These are phyloP conservation scores for Beauveria bassiana DNA, from an alignment of 2,329 filamentous ascomycete genomes.

Conservation along the genomic window DNA sequence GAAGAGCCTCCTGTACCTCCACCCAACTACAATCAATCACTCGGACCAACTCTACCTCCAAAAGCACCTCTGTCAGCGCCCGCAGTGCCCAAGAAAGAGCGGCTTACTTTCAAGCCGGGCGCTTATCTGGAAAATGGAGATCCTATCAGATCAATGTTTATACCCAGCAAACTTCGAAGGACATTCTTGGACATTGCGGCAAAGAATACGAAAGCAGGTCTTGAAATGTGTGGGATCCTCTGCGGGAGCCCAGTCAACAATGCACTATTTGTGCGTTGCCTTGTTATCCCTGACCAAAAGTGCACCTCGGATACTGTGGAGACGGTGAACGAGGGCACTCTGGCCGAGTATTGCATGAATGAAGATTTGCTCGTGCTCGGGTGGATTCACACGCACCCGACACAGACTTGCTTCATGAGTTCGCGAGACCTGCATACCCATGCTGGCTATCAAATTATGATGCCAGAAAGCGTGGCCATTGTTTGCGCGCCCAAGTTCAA, in stretches of 20 bases:
- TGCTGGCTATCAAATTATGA: conserved; percentile 89
- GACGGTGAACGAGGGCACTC: conserved; percentile 73
- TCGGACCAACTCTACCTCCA: not conserved
- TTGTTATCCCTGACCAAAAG: conserved; percentile 86
- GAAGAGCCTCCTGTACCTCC: conserved; percentile 8
- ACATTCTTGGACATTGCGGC: conserved; percentile 68
- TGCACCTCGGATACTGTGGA: conserved; percentile 92
- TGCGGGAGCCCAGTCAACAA: conserved; percentile 89
- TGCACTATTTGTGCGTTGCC: conserved; percentile 79
- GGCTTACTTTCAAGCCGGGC: conserved; percentile 63
- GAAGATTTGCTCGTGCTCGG: conserved; percentile 81
- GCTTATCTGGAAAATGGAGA: conserved; percentile 86
- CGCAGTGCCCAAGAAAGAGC: conserved; percentile 38
- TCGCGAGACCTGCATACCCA: conserved; percentile 91
- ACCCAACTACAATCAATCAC: conserved; percentile 8
- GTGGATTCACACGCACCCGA: conserved; percentile 98
- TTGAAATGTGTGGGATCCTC: conserved; percentile 93
- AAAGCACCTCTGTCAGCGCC: conserved; percentile 15
- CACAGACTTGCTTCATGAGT: conserved; percentile 97
- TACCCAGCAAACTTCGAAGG: conserved; percentile 66
- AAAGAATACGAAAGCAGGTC: conserved; percentile 68
- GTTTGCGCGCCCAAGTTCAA: conserved; percentile 82
- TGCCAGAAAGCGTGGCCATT: conserved; percentile 92
- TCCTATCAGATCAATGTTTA: conserved; percentile 78
- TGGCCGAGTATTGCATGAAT: conserved; percentile 83